Evolutionary conservation across 2,329 filamentous ascomycete genomes (phyloP).

Genomic region (Emericellopsis cladophorae): DNA sequence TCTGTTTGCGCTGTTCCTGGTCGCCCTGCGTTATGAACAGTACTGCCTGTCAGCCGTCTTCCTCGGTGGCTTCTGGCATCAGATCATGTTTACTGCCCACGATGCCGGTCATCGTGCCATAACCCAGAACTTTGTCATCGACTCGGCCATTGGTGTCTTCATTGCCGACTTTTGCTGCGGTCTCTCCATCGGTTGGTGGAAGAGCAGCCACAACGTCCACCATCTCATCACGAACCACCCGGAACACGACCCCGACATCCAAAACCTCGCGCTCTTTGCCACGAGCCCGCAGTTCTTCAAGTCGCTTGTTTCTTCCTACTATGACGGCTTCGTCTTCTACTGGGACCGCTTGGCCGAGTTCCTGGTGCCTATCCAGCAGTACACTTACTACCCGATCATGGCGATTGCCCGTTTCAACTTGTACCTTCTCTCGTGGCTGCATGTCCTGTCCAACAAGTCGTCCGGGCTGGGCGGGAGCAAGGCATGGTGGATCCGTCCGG

Average conservation of each 20-base stretch:
- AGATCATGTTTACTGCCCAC: constrained; percentile 57
- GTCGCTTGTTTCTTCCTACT: constrained; percentile 51
- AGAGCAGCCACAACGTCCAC: constrained; percentile 56
- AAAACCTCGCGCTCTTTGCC: constrained; percentile 59
- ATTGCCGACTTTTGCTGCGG: constrained; percentile 54
- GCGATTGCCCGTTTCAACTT: constrained; percentile 78
- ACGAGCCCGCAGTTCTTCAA: constrained; percentile 53
- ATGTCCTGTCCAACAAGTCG: constrained; percentile 43
- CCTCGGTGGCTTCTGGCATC: constrained; percentile 54
- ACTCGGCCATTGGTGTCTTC: constrained; percentile 49
- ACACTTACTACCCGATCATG: constrained; percentile 73
- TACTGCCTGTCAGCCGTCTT: constrained; percentile 44
- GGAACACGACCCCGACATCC: constrained; percentile 46
- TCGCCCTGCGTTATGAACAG: constrained; percentile 34
- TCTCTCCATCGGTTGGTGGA: constrained; percentile 57
- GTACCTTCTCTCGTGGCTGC: constrained; percentile 65
- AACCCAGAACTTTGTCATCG: constrained; percentile 42
- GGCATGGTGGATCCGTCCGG: constrained; percentile 55
- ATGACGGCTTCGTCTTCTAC: constrained; percentile 32
- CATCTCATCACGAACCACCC: constrained; percentile 54
- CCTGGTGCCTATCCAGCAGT: constrained; percentile 62
- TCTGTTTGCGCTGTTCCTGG: constrained; percentile 35
- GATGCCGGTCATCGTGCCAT: constrained; percentile 54
- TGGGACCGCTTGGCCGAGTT: constrained; percentile 56
- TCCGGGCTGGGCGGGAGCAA: constrained; percentile 40